phyloP scores from a whole-genome alignment of 106 monocot species.

The Dendrobium officinale region DNA sequence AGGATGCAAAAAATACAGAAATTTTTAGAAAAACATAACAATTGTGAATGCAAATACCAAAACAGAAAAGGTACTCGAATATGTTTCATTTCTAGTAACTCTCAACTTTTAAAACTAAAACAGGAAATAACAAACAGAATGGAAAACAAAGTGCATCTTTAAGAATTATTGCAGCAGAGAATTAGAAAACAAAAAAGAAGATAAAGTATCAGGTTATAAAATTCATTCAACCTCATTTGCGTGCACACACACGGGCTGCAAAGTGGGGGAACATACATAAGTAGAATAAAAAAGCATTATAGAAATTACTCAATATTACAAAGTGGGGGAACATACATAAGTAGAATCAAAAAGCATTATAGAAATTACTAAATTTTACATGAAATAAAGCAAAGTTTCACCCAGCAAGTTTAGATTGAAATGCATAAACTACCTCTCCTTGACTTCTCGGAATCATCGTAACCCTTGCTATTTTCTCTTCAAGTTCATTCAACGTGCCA shows the following conservation, averaged over 20 bases:
- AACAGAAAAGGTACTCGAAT: background rate
- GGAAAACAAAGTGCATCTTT: background rate
- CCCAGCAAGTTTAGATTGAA: background rate
- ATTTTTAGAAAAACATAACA: background rate
- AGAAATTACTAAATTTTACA: background rate
- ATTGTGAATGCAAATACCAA: background rate
- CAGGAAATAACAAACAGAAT: background rate
- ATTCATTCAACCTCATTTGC: background rate
- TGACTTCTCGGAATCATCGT: slow-evolving; percentile 61
- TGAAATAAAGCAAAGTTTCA: background rate
- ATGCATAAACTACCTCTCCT: slow-evolving; percentile 47
- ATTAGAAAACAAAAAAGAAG: background rate
- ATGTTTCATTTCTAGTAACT: background rate
- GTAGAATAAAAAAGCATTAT: no score
- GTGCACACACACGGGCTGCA: background rate
- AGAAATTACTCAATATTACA: no score
- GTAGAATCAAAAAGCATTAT: background rate
- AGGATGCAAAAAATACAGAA: background rate
- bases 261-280: no score
- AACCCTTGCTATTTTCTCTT: slow-evolving; percentile 56
- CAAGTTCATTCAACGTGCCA: slow-evolving; percentile 34
- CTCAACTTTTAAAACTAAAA: background rate
- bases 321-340: background rate
- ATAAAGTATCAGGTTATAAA: background rate
- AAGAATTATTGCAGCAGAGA: background rate